Evolutionary conservation across 1,284 basidiomycete species (phyloP).

Genomic region (Sporisorium iseilematis-ciliati): DNA sequence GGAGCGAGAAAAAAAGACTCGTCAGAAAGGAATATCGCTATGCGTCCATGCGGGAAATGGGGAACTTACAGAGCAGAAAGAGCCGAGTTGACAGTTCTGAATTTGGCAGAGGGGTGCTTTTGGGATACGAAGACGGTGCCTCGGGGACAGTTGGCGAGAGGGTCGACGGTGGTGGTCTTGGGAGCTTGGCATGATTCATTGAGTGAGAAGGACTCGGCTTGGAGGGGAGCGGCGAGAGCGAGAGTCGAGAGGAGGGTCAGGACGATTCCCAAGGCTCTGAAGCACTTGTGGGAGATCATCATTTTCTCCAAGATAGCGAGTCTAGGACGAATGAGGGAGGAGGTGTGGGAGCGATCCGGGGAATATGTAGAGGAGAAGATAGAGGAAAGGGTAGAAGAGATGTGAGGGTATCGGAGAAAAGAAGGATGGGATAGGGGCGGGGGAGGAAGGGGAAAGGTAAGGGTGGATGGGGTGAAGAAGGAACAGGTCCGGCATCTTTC

Average conservation of each 20-base stretch:
- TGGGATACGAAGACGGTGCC: constrained; percentile 38
- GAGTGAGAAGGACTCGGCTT: background rate
- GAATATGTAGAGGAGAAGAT: too few relatives aligned
- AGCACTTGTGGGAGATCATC: background rate
- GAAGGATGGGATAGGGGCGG: too few relatives aligned
- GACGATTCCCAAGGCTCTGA: background rate
- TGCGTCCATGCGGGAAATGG: constrained; percentile 1
- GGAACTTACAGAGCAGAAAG: constrained; percentile 34
- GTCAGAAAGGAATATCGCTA: constrained; percentile 8
- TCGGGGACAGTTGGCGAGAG: constrained; percentile 22
- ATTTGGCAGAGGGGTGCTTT: constrained; percentile 12
- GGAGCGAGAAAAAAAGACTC: background rate
- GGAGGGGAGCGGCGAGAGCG: constrained; percentile 1
- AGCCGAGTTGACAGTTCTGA: constrained; percentile 28
- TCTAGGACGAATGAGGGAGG: too few relatives aligned
- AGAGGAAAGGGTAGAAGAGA: too few relatives aligned
- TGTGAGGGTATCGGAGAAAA: too few relatives aligned
- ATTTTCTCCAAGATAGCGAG: too few relatives aligned
- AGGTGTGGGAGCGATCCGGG: too few relatives aligned
- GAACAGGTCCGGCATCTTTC: too few relatives aligned
- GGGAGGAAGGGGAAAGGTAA: too few relatives aligned
- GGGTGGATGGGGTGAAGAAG: too few relatives aligned
- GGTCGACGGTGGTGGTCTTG: constrained; percentile 4
- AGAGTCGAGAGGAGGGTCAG: constrained; percentile 2
- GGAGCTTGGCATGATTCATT: constrained; percentile 31